Evolutionary conservation across 768 basidiomycete species (phyloP), one percentile per base, ranked within the genome.

Genomic region (Termitomyces sp.): DNA sequence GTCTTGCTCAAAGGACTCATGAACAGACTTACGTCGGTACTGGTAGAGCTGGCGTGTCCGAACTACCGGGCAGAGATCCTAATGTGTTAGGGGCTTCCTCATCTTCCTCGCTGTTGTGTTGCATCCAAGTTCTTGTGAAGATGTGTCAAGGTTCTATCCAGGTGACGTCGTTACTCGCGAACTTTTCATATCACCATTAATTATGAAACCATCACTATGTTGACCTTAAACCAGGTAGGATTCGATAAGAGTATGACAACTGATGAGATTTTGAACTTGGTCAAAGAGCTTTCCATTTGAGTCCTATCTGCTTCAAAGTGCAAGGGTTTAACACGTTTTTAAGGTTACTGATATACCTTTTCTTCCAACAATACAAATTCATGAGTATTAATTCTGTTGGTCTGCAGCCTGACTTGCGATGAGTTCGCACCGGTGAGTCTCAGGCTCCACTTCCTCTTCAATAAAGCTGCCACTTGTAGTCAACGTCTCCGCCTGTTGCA

Each of bases 171-270:
- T n/a, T n/a, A n/a, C n/a, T n/a, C n/a, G n/a, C n/a, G n/a, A n/a
- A n/a, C n/a, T n/a, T n/a, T n/a, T n/a, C n/a, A n/a, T n/a, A n/a
- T n/a, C n/a, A n/a, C n/a, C n/a, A n/a, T n/a, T n/a, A n/a, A n/a
- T n/a, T n/a, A n/a, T n/a, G n/a, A n/a, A n/a, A n/a, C n/a, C 72
- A 8, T 66, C 66, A 41, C 71, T 58, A n/a, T n/a, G 2, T 71
- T 32, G 14, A 77, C 12, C 92, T 84, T 59, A 88, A 90, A 56
- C 89, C 87, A 67, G 85, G 84, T 5, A 93, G 73, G 29, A 47
- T 31, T 12, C 31, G 46, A 47, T 50, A 16, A 3, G 4, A 50
- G 36, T 34, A 36, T 34, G 18, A 24, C 27, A 64, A 84, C 74
- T 36, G 34, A 36, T 36, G 16, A 50, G 13, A 49, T 32, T 24